Evolutionary conservation across 495 filamentous ascomycete species (phyloP).

Genomic region (Durotheca rogersii): DNA sequence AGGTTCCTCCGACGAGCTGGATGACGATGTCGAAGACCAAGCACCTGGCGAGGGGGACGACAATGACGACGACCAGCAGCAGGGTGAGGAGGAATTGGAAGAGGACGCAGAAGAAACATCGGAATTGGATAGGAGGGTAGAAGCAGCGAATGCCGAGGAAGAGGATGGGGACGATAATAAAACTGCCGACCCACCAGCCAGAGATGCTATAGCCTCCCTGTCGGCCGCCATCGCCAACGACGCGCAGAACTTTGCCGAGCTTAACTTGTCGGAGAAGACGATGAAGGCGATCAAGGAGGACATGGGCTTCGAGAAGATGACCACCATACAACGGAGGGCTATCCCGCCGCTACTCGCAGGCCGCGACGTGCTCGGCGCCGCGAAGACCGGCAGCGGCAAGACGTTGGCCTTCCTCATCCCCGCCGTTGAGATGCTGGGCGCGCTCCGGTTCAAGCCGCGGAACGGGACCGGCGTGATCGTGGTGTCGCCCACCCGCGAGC

Average conservation of each 20-base stretch:
- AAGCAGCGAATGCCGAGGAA: slow-evolving; percentile 31
- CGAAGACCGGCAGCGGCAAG: slow-evolving; percentile 96
- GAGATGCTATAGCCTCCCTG: slow-evolving; percentile 25
- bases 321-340: slow-evolving; percentile 85
- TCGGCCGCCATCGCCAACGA: slow-evolving; percentile 36
- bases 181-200: slow-evolving; percentile 20
- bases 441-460: slow-evolving; percentile 78
- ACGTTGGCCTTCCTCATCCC: slow-evolving; percentile 94
- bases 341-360: slow-evolving; percentile 89
- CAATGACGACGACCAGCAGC: slow-evolving; percentile 14
- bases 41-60: slow-evolving; percentile 25
- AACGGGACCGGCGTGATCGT: slow-evolving; percentile 84
- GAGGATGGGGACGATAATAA: slow-evolving; percentile 30
- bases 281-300: slow-evolving; percentile 77
- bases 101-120: slow-evolving; percentile 19
- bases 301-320: slow-evolving; percentile 95
- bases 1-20: slow-evolving; percentile 19
- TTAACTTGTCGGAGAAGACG: slow-evolving; percentile 83
- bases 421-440: slow-evolving; percentile 89
- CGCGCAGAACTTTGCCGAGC: slow-evolving; percentile 65
- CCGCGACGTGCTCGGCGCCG: slow-evolving; percentile 88
- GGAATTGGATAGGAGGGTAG: slow-evolving; percentile 27
- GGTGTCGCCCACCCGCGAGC: slow-evolving; percentile 83
- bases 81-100: slow-evolving; percentile 19
- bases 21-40: slow-evolving; percentile 34